These are phyloP conservation scores for Quercus alba DNA, from an alignment of 306 rosid species.

Conservation along the genomic window DNA sequence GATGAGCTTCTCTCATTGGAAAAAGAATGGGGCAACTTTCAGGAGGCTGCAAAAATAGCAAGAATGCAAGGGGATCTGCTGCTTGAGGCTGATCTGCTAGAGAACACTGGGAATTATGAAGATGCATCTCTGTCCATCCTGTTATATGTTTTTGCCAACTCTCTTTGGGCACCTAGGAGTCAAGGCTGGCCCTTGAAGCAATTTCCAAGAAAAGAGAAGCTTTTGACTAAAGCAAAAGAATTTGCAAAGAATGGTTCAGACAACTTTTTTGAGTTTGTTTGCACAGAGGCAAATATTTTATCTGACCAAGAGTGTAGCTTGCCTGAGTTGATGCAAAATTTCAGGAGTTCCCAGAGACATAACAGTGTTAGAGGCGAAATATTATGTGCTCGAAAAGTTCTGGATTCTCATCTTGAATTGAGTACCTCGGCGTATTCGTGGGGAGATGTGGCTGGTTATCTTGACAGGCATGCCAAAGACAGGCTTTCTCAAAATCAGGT, in stretches of 20 bases:
- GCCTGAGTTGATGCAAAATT: conserved; percentile 16
- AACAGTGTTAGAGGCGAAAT: conserved; percentile 50
- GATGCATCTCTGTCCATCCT: conserved; percentile 48
- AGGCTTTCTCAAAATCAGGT: conserved; percentile 25
- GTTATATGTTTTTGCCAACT: conserved; percentile 42
- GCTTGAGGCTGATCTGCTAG: conserved; percentile 44
- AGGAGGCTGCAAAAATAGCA: conserved; percentile 55
- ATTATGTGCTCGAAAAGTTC: conserved; percentile 47
- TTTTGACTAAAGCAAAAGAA: conserved; percentile 44
- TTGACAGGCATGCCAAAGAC: conserved; percentile 19
- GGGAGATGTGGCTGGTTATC: conserved; percentile 34
- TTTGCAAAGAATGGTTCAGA: conserved; percentile 37
- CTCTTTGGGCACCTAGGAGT: conserved; percentile 64
- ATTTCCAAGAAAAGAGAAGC: conserved; percentile 39
- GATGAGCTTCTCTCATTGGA: conserved; percentile 62
- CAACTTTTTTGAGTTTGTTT: conserved; percentile 34
- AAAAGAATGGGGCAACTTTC: conserved; percentile 60
- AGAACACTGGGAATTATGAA: conserved; percentile 42
- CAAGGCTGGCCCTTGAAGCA: conserved; percentile 68
- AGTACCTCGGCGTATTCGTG: conserved; percentile 32
- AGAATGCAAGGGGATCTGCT: conserved; percentile 46
- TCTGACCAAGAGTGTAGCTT: conserved; percentile 20
- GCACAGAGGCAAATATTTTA: conserved; percentile 47
- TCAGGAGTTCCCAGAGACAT: conserved; percentile 31
- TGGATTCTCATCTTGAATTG: conserved; percentile 51